Evolutionary conservation across 345 rosid genomes (phyloP).

Genomic region (Diplotaxis tenuifolia): DNA sequence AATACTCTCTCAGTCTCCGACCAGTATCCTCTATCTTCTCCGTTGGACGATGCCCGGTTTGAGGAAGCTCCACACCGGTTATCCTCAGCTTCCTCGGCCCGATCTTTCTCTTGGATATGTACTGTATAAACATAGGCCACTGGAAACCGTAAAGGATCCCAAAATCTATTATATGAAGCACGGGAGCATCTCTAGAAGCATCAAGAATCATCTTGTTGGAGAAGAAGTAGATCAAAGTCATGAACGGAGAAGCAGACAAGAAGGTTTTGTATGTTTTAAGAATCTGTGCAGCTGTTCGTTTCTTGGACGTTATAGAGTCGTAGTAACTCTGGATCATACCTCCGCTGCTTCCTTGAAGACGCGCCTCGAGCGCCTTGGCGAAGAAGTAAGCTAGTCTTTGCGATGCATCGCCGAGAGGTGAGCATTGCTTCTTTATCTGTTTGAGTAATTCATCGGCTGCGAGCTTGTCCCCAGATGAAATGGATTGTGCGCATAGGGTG

Average conservation of each 20-base stretch:
- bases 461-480: conserved; percentile 55
- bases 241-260: conserved; percentile 57
- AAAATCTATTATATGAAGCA: background rate
- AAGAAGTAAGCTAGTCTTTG: background rate
- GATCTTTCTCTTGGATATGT: conserved; percentile 39
- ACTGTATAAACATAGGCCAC: background rate
- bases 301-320: conserved; percentile 35
- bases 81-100: conserved; percentile 72
- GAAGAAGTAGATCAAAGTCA: conserved; percentile 55
- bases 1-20: conserved; percentile 59
- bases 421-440: conserved; percentile 61
- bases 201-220: conserved; percentile 48
- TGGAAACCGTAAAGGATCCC: background rate
- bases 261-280: conserved; percentile 56
- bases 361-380: background rate
- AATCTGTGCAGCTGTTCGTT: conserved; percentile 54
- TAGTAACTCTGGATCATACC: conserved; percentile 37
- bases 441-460: conserved; percentile 68
- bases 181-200: conserved; percentile 45
- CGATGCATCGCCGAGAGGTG: background rate
- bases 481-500: conserved; percentile 73
- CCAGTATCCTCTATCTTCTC: conserved; percentile 74
- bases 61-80: conserved; percentile 89
- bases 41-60: conserved; percentile 62
- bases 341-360: conserved; percentile 11